These are phyloP conservation scores for Psilocybe mexicana DNA, from an alignment of 1,284 basidiomycete species.

Conservation along the genomic window DNA sequence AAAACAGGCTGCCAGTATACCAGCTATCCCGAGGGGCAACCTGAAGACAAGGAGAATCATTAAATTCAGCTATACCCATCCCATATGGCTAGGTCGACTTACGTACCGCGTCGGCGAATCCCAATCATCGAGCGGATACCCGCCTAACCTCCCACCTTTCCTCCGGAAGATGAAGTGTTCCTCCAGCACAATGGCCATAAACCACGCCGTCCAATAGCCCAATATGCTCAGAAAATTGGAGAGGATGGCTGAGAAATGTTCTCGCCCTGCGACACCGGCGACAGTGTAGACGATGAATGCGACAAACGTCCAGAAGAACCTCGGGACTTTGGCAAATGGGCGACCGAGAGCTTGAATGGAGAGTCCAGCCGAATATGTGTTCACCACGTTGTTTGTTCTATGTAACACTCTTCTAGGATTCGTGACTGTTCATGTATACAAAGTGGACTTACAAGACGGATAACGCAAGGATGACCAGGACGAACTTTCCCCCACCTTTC, in stretches of 20 bases:
- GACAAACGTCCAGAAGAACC: slow-evolving; percentile 19
- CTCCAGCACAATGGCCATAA: slow-evolving; percentile 15
- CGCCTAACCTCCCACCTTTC: slow-evolving; percentile 15
- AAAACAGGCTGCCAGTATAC: slow-evolving; percentile 15
- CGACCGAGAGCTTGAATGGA: slow-evolving; percentile 17
- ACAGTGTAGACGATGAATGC: slow-evolving; percentile 15
- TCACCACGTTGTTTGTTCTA: slow-evolving; percentile 18
- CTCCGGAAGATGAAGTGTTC: slow-evolving; percentile 18
- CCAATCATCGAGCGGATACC: slow-evolving; percentile 18
- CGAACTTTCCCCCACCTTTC: slow-evolving; percentile 19
- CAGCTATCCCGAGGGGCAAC: slow-evolving; percentile 15
- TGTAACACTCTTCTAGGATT: background rate
- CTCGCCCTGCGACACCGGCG: slow-evolving; percentile 15
- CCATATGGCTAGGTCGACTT: no score
- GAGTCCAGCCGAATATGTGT: slow-evolving; percentile 17
- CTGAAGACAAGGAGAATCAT: background rate
- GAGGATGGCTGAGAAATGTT: slow-evolving; percentile 15
- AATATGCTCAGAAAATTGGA: slow-evolving; percentile 18
- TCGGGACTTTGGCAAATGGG: slow-evolving; percentile 15
- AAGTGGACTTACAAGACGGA: slow-evolving; percentile 9
- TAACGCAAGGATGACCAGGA: slow-evolving; percentile 16
- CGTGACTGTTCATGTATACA: background rate
- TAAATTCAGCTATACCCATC: background rate
- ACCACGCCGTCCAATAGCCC: slow-evolving; percentile 20
- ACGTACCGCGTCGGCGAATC: slow-evolving; percentile 14